Evolutionary conservation across 139 green algal genomes (phyloP).

Genomic region (Chlorella sp.): DNA sequence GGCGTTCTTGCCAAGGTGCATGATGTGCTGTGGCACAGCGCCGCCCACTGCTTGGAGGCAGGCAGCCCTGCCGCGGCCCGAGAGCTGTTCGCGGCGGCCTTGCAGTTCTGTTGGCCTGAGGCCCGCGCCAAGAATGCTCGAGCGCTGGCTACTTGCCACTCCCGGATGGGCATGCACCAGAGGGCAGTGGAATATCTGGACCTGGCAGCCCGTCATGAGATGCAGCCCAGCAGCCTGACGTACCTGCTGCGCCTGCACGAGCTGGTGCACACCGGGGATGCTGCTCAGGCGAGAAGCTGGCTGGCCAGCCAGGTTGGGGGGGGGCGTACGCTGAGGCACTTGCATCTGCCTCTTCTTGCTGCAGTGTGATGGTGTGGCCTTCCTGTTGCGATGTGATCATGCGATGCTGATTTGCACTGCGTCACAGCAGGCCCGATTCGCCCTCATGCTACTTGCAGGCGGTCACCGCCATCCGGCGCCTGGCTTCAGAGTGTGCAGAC

Average conservation of each 20-base stretch:
- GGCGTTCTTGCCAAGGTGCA: background rate
- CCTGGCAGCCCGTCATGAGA: constrained; percentile 27
- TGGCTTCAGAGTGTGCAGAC: background rate
- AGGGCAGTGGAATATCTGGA: constrained; percentile 36
- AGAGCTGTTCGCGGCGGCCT: constrained; percentile 25
- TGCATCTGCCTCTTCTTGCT: too few species aligned
- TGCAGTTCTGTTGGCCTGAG: background rate
- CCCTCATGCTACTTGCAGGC: background rate
- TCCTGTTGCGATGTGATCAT: background rate
- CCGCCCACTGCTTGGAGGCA: background rate
- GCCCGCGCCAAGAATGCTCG: constrained; percentile 3
- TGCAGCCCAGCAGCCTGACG: constrained; percentile 6
- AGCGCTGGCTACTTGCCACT: constrained; percentile 25
- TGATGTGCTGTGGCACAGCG: constrained; percentile 23
- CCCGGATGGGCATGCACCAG: constrained; percentile 5
- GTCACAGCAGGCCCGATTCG: background rate
- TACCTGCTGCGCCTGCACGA: constrained; percentile 19
- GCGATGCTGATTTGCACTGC: background rate
- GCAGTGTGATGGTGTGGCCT: too few species aligned
- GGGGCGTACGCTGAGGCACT: too few species aligned
- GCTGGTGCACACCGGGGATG: background rate
- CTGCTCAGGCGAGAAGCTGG: background rate
- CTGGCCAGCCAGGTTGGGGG: too few species aligned
- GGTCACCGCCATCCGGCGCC: background rate
- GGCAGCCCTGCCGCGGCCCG: background rate